Percentiles rank a stretch among this genome's conserved stretches.
phyloP scores from a whole-genome alignment of 345 rosid species.

The Erodium maritimum region DNA sequence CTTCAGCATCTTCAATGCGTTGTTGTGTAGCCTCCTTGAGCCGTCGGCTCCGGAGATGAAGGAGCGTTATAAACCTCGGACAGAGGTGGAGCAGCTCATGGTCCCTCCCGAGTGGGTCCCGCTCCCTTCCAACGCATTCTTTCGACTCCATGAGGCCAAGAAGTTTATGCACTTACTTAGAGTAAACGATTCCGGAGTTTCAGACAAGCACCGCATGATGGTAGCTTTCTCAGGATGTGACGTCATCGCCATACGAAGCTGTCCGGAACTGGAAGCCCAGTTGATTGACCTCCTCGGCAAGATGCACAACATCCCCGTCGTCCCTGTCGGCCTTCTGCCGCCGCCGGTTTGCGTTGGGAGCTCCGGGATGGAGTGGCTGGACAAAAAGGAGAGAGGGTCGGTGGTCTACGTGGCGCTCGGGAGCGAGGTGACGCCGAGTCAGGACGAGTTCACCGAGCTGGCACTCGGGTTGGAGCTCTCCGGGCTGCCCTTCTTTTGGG shows the following conservation, averaged over 20 bases:
- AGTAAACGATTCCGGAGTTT: slow-evolving; percentile 12
- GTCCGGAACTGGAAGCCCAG: slow-evolving; percentile 36
- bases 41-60: neutral
- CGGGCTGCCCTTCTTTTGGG: slow-evolving; percentile 34
- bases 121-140: slow-evolving; percentile 20
- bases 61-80: slow-evolving; percentile 4
- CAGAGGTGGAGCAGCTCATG: slow-evolving; percentile 15
- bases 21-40: slow-evolving; percentile 1
- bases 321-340: slow-evolving; percentile 41
- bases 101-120: slow-evolving; percentile 29
- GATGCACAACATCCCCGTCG: slow-evolving; percentile 22
- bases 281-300: slow-evolving; percentile 25
- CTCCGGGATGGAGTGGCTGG: slow-evolving; percentile 28
- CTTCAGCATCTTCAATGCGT: slow-evolving; percentile 14
- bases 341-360: slow-evolving; percentile 10
- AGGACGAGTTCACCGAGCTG: slow-evolving; percentile 17
- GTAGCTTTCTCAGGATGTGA: slow-evolving; percentile 17
- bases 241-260: slow-evolving; percentile 27
- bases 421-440: slow-evolving; percentile 24
- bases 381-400: slow-evolving; percentile 4
- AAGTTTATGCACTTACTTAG: slow-evolving; percentile 11
- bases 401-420: slow-evolving; percentile 31
- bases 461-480: slow-evolving; percentile 32
- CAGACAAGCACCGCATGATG: slow-evolving; percentile 14
- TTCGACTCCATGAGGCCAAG: slow-evolving; percentile 13